phyloP scores from a whole-genome alignment of 441 rosid genomes.

The Gossypium laxum region DNA sequence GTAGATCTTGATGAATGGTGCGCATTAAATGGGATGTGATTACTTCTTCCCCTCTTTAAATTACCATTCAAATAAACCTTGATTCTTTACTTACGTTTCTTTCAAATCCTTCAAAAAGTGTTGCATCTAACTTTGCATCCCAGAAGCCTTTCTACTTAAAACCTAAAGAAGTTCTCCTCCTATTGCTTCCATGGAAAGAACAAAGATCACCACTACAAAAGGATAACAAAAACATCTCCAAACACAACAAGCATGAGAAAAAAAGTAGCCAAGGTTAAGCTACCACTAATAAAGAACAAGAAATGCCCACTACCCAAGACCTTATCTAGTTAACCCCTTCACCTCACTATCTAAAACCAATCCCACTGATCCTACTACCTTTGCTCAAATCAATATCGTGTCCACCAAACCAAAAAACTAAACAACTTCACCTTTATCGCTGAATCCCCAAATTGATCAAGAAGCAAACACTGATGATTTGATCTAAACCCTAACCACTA shows the following conservation, averaged over 20 bases:
- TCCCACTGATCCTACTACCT: not conserved
- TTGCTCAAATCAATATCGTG: not conserved
- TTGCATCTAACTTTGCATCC: not conserved
- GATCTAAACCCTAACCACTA: not conserved
- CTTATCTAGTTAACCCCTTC: not conserved
- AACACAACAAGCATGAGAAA: not conserved
- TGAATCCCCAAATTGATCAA: not conserved
- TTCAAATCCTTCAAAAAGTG: not conserved
- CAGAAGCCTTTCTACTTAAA: not conserved
- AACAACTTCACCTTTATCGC: not conserved
- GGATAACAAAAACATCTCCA: not conserved
- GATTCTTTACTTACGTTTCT: not conserved
- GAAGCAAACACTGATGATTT: not conserved
- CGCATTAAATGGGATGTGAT: not conserved
- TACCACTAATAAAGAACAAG: not conserved
- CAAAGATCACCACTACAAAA: not conserved
- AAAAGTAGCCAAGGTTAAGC: not conserved
- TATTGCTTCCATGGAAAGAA: not conserved
- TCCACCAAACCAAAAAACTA: not conserved
- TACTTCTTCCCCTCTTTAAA: not conserved
- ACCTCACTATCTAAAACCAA: not conserved
- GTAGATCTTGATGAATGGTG: not conserved
- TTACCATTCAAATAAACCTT: not conserved
- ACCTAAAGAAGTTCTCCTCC: not conserved
- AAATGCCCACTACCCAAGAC: not conserved